Base-by-base conservation (phyloP, 2,329 filamentous ascomycete genomes). In the Didymella pinodella region DNA sequence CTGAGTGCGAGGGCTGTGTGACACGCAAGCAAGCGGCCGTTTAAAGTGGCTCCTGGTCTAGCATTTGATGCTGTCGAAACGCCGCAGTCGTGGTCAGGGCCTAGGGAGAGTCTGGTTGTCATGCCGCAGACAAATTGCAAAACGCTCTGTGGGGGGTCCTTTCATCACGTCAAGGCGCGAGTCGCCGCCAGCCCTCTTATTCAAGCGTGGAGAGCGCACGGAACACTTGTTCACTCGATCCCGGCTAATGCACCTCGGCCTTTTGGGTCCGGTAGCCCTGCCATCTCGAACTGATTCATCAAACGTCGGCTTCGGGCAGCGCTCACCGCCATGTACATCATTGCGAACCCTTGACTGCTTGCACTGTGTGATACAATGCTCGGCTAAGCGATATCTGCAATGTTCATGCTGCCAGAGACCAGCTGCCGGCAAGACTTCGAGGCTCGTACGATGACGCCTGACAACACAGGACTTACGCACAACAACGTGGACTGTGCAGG, bases 311-410 rank as follows among this genome's bases (percentile, higher is more conserved):
- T 69, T 67, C 66, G 65, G 70, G 66, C 71, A 64, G 57, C 62
- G 61, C 68, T 72, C 74, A 76, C 75, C 74, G 75, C 74, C 66
- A 72, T 72, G 69, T 64, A 64, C 72, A 74, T 73, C 70, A 72
- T 57, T 31, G 56, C 57, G 32, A 52, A 67, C 60, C 63, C 68
- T 57, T 64, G 67, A 47, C 58, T 59, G 48, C 22, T 41, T 54
- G 50, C 29, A 49, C 46, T 55, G 56, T 50, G 65, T 68, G 65
- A 69, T 74, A 72, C 71, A 67, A 65, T 61, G 32, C 29, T 54
- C 41, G 40, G 48, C 68, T 64, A 61, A 49, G 51, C 66, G 55
- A 62, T 60, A 54, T 40, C 36, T 44, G 31, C 34, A 32, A 18
- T 54, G 44, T 40, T 28, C 29, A 25, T 49, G 53, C 44, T 36